Percentiles rank a stretch among this genome's conserved stretches.
Conservation (phyloP, 2,329 filamentous ascomycete species). For the Sphaceloma murrayae region DNA sequence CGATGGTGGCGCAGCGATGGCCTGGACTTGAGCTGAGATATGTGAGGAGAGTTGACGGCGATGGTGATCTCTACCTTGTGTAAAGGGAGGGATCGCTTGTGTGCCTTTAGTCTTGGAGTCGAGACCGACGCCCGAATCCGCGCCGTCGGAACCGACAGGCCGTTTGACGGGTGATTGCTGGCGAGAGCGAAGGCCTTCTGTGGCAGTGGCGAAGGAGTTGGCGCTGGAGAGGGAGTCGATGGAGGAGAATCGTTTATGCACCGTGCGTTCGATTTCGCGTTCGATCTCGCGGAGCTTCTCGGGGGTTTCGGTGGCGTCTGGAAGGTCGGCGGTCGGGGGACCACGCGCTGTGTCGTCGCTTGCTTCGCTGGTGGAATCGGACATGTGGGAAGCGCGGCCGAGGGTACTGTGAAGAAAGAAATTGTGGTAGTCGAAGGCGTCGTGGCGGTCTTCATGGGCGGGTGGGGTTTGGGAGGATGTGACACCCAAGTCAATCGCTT, state of each 20-base stretch:
- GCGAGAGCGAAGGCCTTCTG: constrained; percentile 33
- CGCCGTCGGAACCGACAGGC: constrained; percentile 23
- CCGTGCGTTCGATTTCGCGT: constrained; percentile 27
- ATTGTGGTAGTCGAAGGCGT: constrained; percentile 93
- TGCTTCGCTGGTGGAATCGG: constrained; percentile 44
- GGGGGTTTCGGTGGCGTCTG: constrained; percentile 26
- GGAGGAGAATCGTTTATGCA: constrained; percentile 43
- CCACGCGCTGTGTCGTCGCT: constrained; percentile 44
- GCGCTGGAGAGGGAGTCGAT: constrained; percentile 52
- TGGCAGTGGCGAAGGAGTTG: constrained; percentile 55
- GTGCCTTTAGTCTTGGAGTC: constrained; percentile 22
- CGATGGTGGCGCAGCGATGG: constrained; percentile 27
- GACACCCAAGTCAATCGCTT: constrained; percentile 26
- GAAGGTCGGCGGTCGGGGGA: constrained; percentile 21
- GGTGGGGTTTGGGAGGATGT: too few species aligned
- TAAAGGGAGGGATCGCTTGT: too few species aligned
- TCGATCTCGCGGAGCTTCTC: constrained; percentile 29
- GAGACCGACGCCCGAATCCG: constrained; percentile 27
- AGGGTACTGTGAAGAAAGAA: constrained; percentile 92
- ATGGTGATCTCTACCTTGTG: constrained; percentile 22
- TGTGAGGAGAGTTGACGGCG: too few species aligned
- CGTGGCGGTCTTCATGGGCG: constrained; percentile 80
- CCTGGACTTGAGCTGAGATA: constrained; percentile 25
- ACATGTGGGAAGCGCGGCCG: constrained; percentile 54
- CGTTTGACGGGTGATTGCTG: constrained; percentile 8